Percentiles rank a stretch among this genome's conserved stretches.
Conservation (phyloP, 179 eudicot genomes). For the Corrigiola litoralis region DNA sequence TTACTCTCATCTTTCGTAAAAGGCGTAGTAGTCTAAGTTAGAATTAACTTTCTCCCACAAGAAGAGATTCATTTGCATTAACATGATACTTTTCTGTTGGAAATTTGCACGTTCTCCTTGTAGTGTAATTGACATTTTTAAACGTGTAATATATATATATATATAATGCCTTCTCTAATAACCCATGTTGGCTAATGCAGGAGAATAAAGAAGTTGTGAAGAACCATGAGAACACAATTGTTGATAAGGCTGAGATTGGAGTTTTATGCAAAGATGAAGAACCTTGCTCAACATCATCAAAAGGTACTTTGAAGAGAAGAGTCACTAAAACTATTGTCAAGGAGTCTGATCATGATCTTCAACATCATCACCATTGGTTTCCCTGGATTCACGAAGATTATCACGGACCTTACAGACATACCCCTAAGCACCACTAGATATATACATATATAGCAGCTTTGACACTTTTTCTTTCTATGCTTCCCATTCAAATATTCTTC, state of each 20-base stretch:
- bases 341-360: neutral
- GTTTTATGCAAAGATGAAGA: conserved; percentile 16
- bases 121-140: no score
- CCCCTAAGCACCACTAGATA: conserved; percentile 42
- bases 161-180: neutral
- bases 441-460: no score
- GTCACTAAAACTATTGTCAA: neutral
- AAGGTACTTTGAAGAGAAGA: conserved; percentile 28
- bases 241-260: neutral
- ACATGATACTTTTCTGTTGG: no score
- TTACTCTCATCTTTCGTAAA: no score
- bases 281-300: conserved; percentile 1
- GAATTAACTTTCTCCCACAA: no score
- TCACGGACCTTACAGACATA: conserved; percentile 62
- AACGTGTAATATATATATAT: no score
- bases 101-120: no score
- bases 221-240: neutral
- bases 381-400: conserved; percentile 78
- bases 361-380: conserved; percentile 38
- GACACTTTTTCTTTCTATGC: no score
- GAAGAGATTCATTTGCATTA: no score
- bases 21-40: no score
- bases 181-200: neutral
- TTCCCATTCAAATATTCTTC: no score
- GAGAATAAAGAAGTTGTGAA: neutral